These are phyloP conservation scores for Ustilago hordei DNA, from an alignment of 1,284 basidiomycete species.

Conservation along the genomic window DNA sequence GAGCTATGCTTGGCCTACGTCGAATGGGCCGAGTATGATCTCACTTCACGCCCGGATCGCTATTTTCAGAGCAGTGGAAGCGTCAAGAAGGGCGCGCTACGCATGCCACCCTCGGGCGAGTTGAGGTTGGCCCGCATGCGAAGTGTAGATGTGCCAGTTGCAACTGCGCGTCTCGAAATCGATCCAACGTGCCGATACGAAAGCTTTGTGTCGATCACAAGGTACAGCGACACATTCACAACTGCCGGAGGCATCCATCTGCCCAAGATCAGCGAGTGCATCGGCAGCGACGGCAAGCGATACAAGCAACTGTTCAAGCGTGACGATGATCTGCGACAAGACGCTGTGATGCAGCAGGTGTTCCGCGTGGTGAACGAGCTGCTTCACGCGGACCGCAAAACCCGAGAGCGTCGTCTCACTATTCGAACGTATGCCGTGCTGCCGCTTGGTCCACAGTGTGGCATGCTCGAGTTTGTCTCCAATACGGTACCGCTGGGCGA, in stretches of 20 bases:
- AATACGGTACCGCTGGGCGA: slow-evolving; percentile 79
- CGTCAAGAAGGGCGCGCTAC: slow-evolving; percentile 44
- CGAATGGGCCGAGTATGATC: slow-evolving; percentile 80
- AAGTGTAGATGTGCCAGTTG: slow-evolving; percentile 74
- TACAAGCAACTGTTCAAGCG: slow-evolving; percentile 96
- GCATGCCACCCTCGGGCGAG: slow-evolving; percentile 40
- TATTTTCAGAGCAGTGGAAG: slow-evolving; percentile 41
- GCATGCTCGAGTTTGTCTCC: slow-evolving; percentile 90
- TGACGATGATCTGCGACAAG: slow-evolving; percentile 88
- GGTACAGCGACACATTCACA: slow-evolving; percentile 73
- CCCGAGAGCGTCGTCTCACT: slow-evolving; percentile 78
- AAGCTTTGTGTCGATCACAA: slow-evolving; percentile 77
- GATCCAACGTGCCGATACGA: slow-evolving; percentile 76
- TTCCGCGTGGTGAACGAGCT: slow-evolving; percentile 89
- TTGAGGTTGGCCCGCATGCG: slow-evolving; percentile 40
- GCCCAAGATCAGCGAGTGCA: slow-evolving; percentile 84
- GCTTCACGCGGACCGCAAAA: slow-evolving; percentile 79
- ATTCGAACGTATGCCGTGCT: slow-evolving; percentile 90
- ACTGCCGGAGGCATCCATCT: slow-evolving; percentile 83
- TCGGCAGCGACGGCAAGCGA: slow-evolving; percentile 77
- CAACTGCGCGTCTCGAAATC: slow-evolving; percentile 79
- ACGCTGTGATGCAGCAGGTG: slow-evolving; percentile 98
- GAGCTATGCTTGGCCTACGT: slow-evolving; percentile 79
- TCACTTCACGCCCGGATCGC: slow-evolving; percentile 67
- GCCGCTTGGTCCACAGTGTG: slow-evolving; percentile 83